phyloP scores from a whole-genome alignment of 768 basidiomycete species.

The Sutorius australiensis region DNA sequence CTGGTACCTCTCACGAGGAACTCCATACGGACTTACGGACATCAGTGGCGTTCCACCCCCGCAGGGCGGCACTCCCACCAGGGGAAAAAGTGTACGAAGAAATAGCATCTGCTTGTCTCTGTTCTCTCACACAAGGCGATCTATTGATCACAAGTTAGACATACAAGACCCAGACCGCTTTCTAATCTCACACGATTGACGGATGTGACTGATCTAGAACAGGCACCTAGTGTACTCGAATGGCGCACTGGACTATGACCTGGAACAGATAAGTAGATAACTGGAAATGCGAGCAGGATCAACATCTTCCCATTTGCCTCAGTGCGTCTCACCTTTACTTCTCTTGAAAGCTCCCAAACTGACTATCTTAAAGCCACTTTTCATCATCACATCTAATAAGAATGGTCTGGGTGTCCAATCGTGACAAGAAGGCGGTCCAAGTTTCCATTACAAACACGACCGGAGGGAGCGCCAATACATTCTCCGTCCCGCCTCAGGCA shows the following conservation, averaged over 20 bases:
- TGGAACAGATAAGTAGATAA: background rate
- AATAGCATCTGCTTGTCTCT: too few species aligned
- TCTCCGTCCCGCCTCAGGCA: background rate
- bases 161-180: too few species aligned
- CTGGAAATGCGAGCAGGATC: background rate
- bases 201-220: background rate
- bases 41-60: too few species aligned
- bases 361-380: background rate
- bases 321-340: background rate
- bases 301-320: background rate
- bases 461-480: conserved; percentile 2
- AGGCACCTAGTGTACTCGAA: background rate
- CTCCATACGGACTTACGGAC: too few species aligned
- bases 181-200: background rate
- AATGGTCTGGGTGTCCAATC: conserved; percentile 22
- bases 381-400: background rate
- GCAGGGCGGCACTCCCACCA: too few species aligned
- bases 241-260: background rate
- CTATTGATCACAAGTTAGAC: background rate
- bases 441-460: conserved; percentile 8
- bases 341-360: background rate
- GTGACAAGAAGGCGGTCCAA: background rate
- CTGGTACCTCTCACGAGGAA: too few species aligned
- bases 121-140: too few species aligned
- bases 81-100: too few species aligned